Conservation (phyloP, 1,139 yeast genomes). For the Lodderomyces metapsilosis region DNA sequence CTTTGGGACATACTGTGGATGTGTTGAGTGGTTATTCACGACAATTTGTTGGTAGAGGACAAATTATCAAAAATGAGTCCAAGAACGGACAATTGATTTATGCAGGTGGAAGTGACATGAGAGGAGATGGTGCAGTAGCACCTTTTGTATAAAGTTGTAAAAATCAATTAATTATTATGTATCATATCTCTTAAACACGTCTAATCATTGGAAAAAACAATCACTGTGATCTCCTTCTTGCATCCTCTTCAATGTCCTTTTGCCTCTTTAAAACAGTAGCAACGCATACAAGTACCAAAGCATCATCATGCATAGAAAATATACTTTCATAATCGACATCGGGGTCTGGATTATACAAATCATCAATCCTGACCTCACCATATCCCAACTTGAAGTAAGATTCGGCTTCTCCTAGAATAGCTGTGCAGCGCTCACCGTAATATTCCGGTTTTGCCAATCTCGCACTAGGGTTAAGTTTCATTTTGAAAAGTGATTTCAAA, state of each 20-base stretch:
- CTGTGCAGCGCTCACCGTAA: slow-evolving; percentile 10
- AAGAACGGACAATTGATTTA: slow-evolving; percentile 44
- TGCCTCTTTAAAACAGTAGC: slow-evolving; percentile 15
- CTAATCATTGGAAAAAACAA: background rate
- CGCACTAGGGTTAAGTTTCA: slow-evolving; percentile 8
- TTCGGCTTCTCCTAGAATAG: slow-evolving; percentile 12
- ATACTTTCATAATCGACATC: slow-evolving; percentile 13
- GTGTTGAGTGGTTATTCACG: slow-evolving; percentile 48
- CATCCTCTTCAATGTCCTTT: slow-evolving; percentile 18
- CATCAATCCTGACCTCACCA: slow-evolving; percentile 13
- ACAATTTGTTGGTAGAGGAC: slow-evolving; percentile 66
- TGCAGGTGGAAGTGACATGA: slow-evolving; percentile 72
- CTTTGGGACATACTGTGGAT: slow-evolving; percentile 58
- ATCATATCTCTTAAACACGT: no score
- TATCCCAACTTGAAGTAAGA: slow-evolving; percentile 11
- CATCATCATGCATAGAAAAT: slow-evolving; percentile 12
- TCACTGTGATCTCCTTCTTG: background rate
- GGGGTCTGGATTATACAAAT: slow-evolving; percentile 6
- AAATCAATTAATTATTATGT: no score
- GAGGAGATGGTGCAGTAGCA: slow-evolving; percentile 81
- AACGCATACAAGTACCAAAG: slow-evolving; percentile 16
- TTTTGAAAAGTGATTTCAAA: slow-evolving; percentile 8
- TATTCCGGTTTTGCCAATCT: slow-evolving; percentile 12
- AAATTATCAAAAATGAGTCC: slow-evolving; percentile 55
- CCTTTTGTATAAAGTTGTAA: slow-evolving; percentile 14